A percentile compares a stretch with the other conserved stretches of the same genome.
phyloP scores from a whole-genome alignment of 2,329 filamentous ascomycete species.

The Arthrobotrys sphaeroides region DNA sequence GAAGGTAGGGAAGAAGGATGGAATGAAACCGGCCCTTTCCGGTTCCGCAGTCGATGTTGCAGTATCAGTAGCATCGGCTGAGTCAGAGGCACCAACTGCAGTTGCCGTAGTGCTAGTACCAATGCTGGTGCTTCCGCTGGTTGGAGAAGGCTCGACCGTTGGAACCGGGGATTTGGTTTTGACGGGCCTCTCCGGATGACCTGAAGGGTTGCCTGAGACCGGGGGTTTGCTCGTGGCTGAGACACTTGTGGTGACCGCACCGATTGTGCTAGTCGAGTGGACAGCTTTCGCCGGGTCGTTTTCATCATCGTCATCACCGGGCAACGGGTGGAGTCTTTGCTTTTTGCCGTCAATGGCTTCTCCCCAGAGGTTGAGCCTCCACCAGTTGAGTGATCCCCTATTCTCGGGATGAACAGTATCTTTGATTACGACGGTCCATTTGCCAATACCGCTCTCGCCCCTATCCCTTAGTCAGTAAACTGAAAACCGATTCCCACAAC shows the following conservation, averaged over 20 bases:
- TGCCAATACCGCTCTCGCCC: slow-evolving; percentile 87
- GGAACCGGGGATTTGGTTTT: slow-evolving; percentile 66
- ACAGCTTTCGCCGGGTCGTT: slow-evolving; percentile 70
- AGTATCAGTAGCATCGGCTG: slow-evolving; percentile 26
- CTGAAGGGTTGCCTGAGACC: slow-evolving; percentile 61
- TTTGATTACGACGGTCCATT: slow-evolving; percentile 89
- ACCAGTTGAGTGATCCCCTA: slow-evolving; percentile 83
- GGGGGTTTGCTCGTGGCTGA: slow-evolving; percentile 23
- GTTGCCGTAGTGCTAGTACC: slow-evolving; percentile 52
- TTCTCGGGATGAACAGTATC: slow-evolving; percentile 81
- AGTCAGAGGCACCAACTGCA: slow-evolving; percentile 55
- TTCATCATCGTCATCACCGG: slow-evolving; percentile 73
- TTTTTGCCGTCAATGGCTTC: slow-evolving; percentile 80
- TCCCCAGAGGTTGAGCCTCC: slow-evolving; percentile 94
- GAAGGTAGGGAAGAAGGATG: slow-evolving; percentile 88
- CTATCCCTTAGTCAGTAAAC: slow-evolving; percentile 64
- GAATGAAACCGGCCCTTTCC: slow-evolving; percentile 71
- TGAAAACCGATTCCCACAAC: neutral
- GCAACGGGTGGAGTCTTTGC: slow-evolving; percentile 80
- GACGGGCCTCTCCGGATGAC: slow-evolving; percentile 67
- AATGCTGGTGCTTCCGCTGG: slow-evolving; percentile 56
- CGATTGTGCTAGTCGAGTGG: slow-evolving; percentile 57
- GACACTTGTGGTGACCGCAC: slow-evolving; percentile 50
- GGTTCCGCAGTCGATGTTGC: slow-evolving; percentile 26
- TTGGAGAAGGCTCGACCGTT: slow-evolving; percentile 54